Base-by-base conservation (phyloP, 169 alveolate species). In the Plasmodium gaboni region DNA sequence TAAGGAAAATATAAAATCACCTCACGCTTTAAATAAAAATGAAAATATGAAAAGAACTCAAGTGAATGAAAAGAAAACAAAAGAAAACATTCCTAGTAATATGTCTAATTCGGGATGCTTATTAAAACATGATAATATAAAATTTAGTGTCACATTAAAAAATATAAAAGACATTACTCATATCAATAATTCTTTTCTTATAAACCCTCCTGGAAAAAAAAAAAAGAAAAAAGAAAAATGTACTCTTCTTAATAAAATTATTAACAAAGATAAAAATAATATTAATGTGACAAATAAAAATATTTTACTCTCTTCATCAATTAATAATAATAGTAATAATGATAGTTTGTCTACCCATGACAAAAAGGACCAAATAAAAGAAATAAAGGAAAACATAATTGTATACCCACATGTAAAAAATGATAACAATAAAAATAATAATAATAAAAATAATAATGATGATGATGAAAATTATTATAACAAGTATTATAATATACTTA, bases 191-290 rank as follows among this genome's bases (percentile, higher is more conserved):
- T 64, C 10, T 15, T 0, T 57, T 24, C 68, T 46, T 48, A 64
- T 63, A 55, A 13, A 55, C 2, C 46, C 89, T 12, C 89, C 89
- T 10, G 74, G 74, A 44, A 72, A 72, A n/a, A 76, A 74, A 74
- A 74, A 76, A 48, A 76, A 76, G 51, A 61, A 74, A 64, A 42
- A 53, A 76, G 71, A 64, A 38, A 76, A 76, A 48, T 46, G 78
- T 48, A 65, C 76, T 15, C 24, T 76, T 57, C 63, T 76, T 32
- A 65, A 76, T 44, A 76, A 68, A 76, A 64, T 76, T 12, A 57
- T 32, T 32, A 32, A 32, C 44, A 32, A 32, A 6, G 44, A 32
- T 32, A 32, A 32, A 32, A 32, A 5, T 4, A 32, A 32, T 32
- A 32, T 32, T 5, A 4, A 32, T 32, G 44, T 5, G 7, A 32